A percentile compares a stretch with the other conserved stretches of the same genome.
Conservation (phyloP, 1,284 basidiomycete genomes). For the Vanrija humicola region DNA sequence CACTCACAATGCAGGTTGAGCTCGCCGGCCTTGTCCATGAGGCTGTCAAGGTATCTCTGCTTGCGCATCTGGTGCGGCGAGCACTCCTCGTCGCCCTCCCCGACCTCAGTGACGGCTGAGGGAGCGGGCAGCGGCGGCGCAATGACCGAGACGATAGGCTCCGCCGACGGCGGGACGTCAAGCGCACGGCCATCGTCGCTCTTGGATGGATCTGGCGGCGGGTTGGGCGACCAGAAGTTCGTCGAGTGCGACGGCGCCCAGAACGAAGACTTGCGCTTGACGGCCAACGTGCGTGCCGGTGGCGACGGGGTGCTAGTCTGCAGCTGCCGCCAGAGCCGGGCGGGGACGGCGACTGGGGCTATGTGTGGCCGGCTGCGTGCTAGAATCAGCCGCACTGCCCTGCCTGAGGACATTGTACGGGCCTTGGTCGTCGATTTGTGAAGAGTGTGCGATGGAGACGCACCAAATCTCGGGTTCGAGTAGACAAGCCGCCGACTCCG, state of each 20-base stretch:
- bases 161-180: conserved; percentile 7
- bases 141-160: not conserved
- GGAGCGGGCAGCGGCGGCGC: conserved; percentile 9
- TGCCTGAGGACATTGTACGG: not conserved
- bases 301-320: not conserved
- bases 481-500: not conserved
- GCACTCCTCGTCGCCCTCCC: conserved; percentile 1
- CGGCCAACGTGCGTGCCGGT: conserved; percentile 1
- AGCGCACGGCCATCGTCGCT: not conserved
- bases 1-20: conserved; percentile 43
- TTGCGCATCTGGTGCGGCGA: conserved; percentile 18
- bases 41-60: conserved; percentile 41
- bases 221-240: conserved; percentile 5
- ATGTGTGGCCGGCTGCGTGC: too few relatives aligned
- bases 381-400: too few relatives aligned
- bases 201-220: not conserved
- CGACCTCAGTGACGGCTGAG: conserved; percentile 5
- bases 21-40: conserved; percentile 49
- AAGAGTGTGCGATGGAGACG: too few relatives aligned
- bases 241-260: conserved; percentile 21
- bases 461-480: not conserved
- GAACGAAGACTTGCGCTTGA: conserved; percentile 17
- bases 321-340: not conserved
- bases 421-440: not conserved
- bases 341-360: not conserved